A percentile compares a stretch with the other conserved stretches of the same genome.
Conservation (phyloP, 352 stramenopile genomes). For the Phytophthora sp. region DNA sequence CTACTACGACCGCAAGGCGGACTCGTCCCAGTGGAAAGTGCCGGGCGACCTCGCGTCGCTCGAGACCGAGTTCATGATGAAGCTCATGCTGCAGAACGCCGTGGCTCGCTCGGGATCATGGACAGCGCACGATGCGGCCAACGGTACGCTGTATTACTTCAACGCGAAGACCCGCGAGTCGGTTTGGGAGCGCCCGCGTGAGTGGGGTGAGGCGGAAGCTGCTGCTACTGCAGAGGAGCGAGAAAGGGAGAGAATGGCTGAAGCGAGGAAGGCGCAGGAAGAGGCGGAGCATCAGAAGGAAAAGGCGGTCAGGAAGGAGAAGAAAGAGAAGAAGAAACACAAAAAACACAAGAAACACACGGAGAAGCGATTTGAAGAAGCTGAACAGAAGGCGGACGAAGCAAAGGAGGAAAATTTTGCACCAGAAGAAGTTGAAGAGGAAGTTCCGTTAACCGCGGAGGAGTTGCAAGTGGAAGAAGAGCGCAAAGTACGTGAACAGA, state of each 20-base stretch:
- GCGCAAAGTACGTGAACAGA: constrained; percentile 44
- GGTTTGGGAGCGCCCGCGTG: constrained; percentile 69
- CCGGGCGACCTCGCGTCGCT: constrained; percentile 54
- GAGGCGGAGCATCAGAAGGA: constrained; percentile 6
- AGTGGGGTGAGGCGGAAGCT: constrained; percentile 53
- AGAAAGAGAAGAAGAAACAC: constrained; percentile 37
- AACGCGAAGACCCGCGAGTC: constrained; percentile 72
- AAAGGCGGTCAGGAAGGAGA: constrained; percentile 20
- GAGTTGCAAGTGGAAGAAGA: constrained; percentile 44
- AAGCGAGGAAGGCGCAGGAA: neutral
- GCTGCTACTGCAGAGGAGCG: constrained; percentile 21
- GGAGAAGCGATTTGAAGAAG: constrained; percentile 22
- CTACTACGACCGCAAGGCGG: constrained; percentile 66
- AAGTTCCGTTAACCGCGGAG: constrained; percentile 37
- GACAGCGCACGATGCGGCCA: constrained; percentile 73
- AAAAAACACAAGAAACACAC: constrained; percentile 30
- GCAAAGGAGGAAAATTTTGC: constrained; percentile 16
- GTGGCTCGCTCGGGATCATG: constrained; percentile 70
- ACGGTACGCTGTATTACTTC: constrained; percentile 84
- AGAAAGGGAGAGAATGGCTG: constrained; percentile 19
- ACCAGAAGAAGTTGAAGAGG: constrained; percentile 25
- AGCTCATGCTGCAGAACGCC: constrained; percentile 79
- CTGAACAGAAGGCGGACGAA: constrained; percentile 11
- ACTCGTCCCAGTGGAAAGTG: constrained; percentile 63
- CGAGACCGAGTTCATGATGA: constrained; percentile 85